Evolutionary conservation across 202 grass and related monocot species (phyloP).

Genomic region (Brachypodium distachyon): DNA sequence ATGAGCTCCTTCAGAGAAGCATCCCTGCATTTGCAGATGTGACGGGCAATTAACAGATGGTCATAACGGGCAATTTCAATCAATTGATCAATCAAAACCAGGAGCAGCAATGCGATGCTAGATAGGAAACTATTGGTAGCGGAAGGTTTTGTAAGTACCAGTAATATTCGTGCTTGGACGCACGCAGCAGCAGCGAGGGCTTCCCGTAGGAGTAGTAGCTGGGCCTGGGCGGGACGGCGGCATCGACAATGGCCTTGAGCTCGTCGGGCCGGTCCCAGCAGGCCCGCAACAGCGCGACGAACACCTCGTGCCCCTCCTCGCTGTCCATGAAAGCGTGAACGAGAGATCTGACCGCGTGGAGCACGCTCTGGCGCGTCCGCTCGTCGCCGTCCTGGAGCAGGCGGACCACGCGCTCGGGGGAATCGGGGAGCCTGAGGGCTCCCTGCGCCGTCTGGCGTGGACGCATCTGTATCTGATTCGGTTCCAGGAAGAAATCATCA

Average conservation of each 20-base stretch:
- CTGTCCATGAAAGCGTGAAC: background rate
- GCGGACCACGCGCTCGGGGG: background rate
- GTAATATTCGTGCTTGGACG: background rate
- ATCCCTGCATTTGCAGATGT: background rate
- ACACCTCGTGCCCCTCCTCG: background rate
- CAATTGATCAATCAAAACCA: background rate
- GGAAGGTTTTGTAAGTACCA: slow-evolving; percentile 18
- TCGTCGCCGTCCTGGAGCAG: slow-evolving; percentile 9
- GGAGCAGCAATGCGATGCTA: background rate
- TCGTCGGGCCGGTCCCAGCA: background rate
- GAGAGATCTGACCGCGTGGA: background rate
- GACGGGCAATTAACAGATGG: background rate
- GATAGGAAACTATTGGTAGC: too few species aligned
- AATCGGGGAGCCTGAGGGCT: background rate
- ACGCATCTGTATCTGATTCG: background rate
- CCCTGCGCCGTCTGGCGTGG: background rate
- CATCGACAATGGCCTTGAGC: background rate
- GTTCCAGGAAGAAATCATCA: too few species aligned
- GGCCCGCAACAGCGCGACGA: slow-evolving; percentile 10
- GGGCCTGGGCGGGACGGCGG: background rate
- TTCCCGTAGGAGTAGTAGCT: background rate
- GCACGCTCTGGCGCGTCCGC: slow-evolving; percentile 11
- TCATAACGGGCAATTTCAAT: background rate
- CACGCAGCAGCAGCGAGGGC: background rate
- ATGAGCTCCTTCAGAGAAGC: background rate